A percentile compares a stretch with the other conserved stretches of the same genome.
Conservation (phyloP, 2,329 filamentous ascomycete genomes). For the Microdochium paspali region DNA sequence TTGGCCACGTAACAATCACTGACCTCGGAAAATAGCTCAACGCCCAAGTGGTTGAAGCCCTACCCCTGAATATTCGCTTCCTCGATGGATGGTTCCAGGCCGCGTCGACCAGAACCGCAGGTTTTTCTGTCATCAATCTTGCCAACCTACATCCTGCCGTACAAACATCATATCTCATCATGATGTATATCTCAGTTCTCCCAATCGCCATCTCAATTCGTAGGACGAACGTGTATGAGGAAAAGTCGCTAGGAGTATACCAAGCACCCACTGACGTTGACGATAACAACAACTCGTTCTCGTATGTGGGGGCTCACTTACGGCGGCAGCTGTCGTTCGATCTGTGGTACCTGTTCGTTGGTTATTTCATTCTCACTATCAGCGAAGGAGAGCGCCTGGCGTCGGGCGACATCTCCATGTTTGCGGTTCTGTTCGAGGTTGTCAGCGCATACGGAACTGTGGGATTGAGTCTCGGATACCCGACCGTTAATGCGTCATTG, state of each 20-base stretch:
- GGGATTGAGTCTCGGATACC: slow-evolving; percentile 78
- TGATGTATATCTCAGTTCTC: slow-evolving; percentile 99
- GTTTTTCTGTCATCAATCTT: slow-evolving; percentile 75
- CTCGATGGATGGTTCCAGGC: slow-evolving; percentile 88
- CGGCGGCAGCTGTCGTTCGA: slow-evolving; percentile 93
- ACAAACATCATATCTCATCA: slow-evolving; percentile 88
- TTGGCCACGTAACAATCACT: no score
- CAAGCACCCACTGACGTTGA: slow-evolving; percentile 37
- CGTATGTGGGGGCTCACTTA: slow-evolving; percentile 85
- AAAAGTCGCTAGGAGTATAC: slow-evolving; percentile 74
- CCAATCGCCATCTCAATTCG: slow-evolving; percentile 94
- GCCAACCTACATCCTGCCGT: slow-evolving; percentile 77
- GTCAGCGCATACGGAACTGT: slow-evolving; percentile 92
- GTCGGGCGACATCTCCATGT: slow-evolving; percentile 54
- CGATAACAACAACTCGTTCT: slow-evolving; percentile 50
- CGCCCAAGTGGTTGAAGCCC: slow-evolving; percentile 53
- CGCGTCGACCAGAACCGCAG: slow-evolving; percentile 79
- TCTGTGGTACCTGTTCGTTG: slow-evolving; percentile 92
- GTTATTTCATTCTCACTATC: slow-evolving; percentile 87
- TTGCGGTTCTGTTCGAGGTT: slow-evolving; percentile 70
- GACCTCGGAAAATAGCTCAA: no score
- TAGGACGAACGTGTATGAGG: slow-evolving; percentile 92
- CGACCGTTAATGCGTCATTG: slow-evolving; percentile 67
- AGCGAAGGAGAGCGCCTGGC: slow-evolving; percentile 69
- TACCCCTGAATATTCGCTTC: slow-evolving; percentile 67